These are phyloP conservation scores for Pleurotus platypus DNA, from an alignment of 768 basidiomycete genomes.

Conservation along the genomic window DNA sequence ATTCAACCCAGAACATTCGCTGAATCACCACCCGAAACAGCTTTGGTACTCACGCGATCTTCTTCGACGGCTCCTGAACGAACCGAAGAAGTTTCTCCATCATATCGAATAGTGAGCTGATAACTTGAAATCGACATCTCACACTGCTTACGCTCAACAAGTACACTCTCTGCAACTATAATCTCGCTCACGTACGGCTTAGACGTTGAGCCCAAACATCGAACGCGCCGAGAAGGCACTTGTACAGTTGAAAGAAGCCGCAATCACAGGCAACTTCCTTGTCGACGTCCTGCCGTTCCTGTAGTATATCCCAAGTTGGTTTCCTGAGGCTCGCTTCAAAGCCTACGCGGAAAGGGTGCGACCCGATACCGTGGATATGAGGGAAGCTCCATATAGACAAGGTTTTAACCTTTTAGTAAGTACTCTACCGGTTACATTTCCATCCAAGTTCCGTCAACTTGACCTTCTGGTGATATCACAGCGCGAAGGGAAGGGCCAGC, in stretches of 20 bases:
- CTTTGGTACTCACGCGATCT: conserved; percentile 18
- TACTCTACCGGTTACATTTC: conserved; percentile 1
- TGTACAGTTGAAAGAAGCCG: conserved; percentile 23
- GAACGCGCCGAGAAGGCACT: conserved; percentile 7
- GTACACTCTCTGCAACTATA: background rate
- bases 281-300: conserved; percentile 27
- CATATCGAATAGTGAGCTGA: conserved; percentile 6
- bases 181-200: conserved; percentile 23
- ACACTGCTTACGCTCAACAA: too few species aligned
- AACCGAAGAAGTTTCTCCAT: conserved; percentile 15
- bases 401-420: background rate
- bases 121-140: background rate
- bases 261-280: conserved; percentile 27
- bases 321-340: conserved; percentile 41
- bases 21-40: conserved; percentile 12
- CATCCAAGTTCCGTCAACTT: conserved; percentile 11
- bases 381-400: background rate
- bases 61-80: conserved; percentile 16
- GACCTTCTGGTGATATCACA: background rate
- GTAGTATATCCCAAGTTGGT: conserved; percentile 21
- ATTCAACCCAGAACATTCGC: too few species aligned
- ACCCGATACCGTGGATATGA: background rate
- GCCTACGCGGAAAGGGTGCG: conserved; percentile 3
- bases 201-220: conserved; percentile 9
- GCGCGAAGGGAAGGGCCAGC: conserved; percentile 14